These are phyloP conservation scores for Periconia sp. DNA, from an alignment of 2,329 filamentous ascomycete species.

Conservation along the genomic window DNA sequence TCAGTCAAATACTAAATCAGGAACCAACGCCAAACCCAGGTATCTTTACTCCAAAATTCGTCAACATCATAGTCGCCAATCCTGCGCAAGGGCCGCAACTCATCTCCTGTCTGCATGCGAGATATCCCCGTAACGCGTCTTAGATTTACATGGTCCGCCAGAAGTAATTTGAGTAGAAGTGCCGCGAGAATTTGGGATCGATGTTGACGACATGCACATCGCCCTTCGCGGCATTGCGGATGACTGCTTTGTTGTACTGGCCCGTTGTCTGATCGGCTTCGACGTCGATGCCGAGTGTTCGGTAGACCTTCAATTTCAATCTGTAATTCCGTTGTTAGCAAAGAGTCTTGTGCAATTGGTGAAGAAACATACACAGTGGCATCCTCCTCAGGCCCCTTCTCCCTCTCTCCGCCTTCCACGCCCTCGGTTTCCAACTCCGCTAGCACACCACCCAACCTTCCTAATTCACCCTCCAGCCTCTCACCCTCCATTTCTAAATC, in stretches of 20 bases:
- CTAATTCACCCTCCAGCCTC: constrained; percentile 79
- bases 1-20: too few species aligned
- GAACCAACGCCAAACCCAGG: too few species aligned
- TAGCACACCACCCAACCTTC: constrained; percentile 74
- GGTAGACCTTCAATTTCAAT: constrained; percentile 87
- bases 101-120: too few species aligned
- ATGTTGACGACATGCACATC: constrained; percentile 96
- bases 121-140: too few species aligned
- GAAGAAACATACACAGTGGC: constrained; percentile 52
- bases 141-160: constrained; percentile 82
- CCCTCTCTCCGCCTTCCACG: constrained; percentile 72
- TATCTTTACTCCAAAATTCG: too few species aligned
- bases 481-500: constrained; percentile 96
- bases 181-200: constrained; percentile 87
- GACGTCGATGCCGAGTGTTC: constrained; percentile 87
- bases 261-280: constrained; percentile 76
- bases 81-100: too few species aligned
- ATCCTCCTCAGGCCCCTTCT: constrained; percentile 55
- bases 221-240: constrained; percentile 83
- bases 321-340: constrained; percentile 45
- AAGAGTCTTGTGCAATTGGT: background rate
- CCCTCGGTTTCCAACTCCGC: constrained; percentile 87
- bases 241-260: constrained; percentile 83
- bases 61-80: too few species aligned
- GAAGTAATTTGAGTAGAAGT: constrained; percentile 95